Base-by-base conservation (phyloP, 495 filamentous ascomycete genomes). In the Penicillium macrosclerotiorum region DNA sequence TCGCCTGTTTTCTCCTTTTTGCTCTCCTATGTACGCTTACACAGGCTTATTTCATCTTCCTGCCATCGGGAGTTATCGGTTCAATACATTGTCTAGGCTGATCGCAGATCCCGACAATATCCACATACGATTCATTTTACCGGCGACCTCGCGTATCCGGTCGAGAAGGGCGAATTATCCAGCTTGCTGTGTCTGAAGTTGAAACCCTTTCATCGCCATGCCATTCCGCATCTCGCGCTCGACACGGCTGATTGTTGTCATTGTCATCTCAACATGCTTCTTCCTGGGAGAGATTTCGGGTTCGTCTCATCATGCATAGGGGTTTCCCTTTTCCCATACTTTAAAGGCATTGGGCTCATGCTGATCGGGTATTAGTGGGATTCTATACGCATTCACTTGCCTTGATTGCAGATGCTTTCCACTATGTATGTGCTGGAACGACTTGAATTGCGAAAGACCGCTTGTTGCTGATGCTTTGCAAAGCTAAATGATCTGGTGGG, bases 401-500 rank as follows among this genome's bases (percentile, higher is more conserved):
- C 5, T 66, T 96, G 45, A 85, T 91, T 52, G 91, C 91, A 13
- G 90, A 96, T 73, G 86, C 90, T 34, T 96, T 96, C 59, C 91
- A 96, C 60, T 96, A 96, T 83, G 85, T 89, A 69, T 45, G 77
- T 52, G n/a, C 23, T 37, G 16, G 7, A 9, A 20, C 24, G 3
- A 20, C 11, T 16, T 8, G n/a, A 12, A 13, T 17, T 8, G 17
- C 9, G 19, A 18, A 3, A 27, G 13, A n/a, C n/a, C n/a, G n/a
- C 6, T 24, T 7, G 27, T 23, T 8, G 24, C 20, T 40, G 14
- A 32, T 31, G n/a, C n/a, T 6, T 34, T 49, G 32, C 45, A 17
- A n/a, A 90, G 88, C 70, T 96, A 34, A 96, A 93, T 67, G 91
- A 95, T 73, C 82, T 96, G 33, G 81, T 95, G 29, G 92, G 90